A percentile compares a stretch with the other conserved stretches of the same genome.
These are phyloP conservation scores for Eruca vesicaria DNA, from an alignment of 441 rosid species.

Conservation along the genomic window DNA sequence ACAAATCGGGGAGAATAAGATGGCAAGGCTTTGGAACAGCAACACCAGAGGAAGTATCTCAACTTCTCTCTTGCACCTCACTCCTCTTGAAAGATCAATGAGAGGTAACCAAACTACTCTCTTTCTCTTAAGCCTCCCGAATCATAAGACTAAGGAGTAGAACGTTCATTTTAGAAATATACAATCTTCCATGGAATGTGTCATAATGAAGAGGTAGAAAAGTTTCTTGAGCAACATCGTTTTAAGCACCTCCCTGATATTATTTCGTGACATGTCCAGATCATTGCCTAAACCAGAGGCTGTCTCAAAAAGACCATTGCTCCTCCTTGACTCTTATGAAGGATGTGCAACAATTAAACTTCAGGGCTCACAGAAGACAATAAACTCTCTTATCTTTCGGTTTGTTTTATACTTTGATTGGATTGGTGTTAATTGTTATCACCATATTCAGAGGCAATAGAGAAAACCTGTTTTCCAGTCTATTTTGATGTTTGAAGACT, in stretches of 20 bases:
- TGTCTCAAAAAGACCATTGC: background rate
- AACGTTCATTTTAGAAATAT: background rate
- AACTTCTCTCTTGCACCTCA: constrained; percentile 73
- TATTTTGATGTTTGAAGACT: background rate
- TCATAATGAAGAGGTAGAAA: background rate
- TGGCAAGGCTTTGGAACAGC: constrained; percentile 90
- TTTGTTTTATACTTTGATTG: background rate
- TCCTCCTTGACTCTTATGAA: background rate
- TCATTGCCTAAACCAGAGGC: background rate
- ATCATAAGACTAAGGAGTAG: background rate
- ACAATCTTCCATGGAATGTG: background rate
- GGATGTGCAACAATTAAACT: background rate
- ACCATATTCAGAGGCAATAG: background rate
- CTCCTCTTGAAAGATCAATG: constrained; percentile 63
- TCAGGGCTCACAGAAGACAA: background rate
- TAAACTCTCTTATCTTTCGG: background rate
- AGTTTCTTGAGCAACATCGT: too few species aligned
- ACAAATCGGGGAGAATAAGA: constrained; percentile 80
- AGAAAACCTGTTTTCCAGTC: background rate
- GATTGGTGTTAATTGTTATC: background rate
- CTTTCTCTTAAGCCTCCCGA: background rate
- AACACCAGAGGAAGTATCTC: constrained; percentile 66
- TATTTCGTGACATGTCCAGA: constrained; percentile 2
- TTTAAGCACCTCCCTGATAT: background rate
- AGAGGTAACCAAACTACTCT: constrained; percentile 28